phyloP scores from a whole-genome alignment of 345 rosid species.

The Populus deltoides region DNA sequence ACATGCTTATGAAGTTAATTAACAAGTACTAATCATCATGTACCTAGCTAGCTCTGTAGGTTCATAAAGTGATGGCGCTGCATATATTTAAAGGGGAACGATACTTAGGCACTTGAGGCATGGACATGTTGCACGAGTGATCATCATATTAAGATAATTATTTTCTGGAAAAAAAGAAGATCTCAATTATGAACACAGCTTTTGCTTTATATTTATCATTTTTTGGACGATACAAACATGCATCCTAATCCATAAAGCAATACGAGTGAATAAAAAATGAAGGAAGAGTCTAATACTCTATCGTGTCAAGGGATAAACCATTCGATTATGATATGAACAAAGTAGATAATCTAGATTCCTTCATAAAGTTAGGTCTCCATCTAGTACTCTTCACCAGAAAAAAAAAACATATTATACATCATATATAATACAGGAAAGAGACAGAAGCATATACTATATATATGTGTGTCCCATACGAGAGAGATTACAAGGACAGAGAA shows the following conservation, averaged over 20 bases:
- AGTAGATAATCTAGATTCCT: conserved; percentile 29
- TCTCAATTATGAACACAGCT: not conserved
- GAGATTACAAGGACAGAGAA: conserved; percentile 1
- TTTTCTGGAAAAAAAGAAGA: not conserved
- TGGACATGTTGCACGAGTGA: not conserved
- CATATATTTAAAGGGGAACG: not conserved
- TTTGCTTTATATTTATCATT: conserved; percentile 1
- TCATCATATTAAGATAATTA: not conserved
- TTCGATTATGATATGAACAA: conserved; percentile 11
- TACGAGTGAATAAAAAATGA: conserved; percentile 2
- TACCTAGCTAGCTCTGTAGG: not conserved
- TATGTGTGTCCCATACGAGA: too few species aligned
- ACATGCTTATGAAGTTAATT: not conserved
- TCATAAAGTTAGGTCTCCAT: conserved; percentile 4
- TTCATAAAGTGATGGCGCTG: not conserved
- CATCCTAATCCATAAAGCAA: conserved; percentile 8
- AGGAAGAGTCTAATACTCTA: not conserved
- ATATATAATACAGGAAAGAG: not conserved
- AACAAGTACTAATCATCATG: not conserved
- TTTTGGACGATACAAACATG: not conserved
- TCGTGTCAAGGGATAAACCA: not conserved
- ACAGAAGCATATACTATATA: not conserved
- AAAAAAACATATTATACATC: not conserved
- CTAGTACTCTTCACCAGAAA: not conserved
- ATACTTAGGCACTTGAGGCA: not conserved